These are phyloP conservation scores for Claviceps spartinae DNA, from an alignment of 2,329 filamentous ascomycete species.

Conservation along the genomic window DNA sequence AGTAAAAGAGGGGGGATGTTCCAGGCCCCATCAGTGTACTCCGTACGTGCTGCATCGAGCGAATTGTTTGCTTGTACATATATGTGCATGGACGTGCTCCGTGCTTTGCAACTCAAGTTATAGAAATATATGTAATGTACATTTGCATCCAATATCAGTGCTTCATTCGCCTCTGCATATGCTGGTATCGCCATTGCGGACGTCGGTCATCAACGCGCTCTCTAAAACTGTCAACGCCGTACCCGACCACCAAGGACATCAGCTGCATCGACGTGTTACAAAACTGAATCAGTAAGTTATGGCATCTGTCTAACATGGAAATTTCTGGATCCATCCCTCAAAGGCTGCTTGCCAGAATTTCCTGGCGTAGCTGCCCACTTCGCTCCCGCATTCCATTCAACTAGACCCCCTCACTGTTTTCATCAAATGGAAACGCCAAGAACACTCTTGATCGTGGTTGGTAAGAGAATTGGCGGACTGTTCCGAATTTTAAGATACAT, in stretches of 20 bases:
- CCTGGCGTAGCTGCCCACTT: background rate
- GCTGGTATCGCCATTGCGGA: background rate
- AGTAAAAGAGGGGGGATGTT: background rate
- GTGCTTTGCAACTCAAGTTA: slow-evolving; percentile 1
- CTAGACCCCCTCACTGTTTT: background rate
- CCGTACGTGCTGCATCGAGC: slow-evolving; percentile 3
- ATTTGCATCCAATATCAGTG: slow-evolving; percentile 3
- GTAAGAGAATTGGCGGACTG: background rate
- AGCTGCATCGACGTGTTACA: background rate
- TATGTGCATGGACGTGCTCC: slow-evolving; percentile 3
- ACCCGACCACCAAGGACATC: background rate
- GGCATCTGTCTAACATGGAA: background rate
- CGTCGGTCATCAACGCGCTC: background rate
- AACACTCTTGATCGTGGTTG: background rate
- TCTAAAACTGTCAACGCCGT: background rate
- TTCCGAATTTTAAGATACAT: background rate
- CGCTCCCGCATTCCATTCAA: slow-evolving; percentile 5
- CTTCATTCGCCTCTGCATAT: background rate
- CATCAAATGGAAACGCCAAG: background rate
- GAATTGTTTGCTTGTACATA: background rate
- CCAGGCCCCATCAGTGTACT: slow-evolving; percentile 1
- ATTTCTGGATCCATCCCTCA: background rate
- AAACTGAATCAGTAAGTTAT: background rate
- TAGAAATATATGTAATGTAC: background rate
- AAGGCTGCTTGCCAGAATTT: background rate